Evolutionary conservation across 306 rosid species (phyloP).

Genomic region (Morella rubra): DNA sequence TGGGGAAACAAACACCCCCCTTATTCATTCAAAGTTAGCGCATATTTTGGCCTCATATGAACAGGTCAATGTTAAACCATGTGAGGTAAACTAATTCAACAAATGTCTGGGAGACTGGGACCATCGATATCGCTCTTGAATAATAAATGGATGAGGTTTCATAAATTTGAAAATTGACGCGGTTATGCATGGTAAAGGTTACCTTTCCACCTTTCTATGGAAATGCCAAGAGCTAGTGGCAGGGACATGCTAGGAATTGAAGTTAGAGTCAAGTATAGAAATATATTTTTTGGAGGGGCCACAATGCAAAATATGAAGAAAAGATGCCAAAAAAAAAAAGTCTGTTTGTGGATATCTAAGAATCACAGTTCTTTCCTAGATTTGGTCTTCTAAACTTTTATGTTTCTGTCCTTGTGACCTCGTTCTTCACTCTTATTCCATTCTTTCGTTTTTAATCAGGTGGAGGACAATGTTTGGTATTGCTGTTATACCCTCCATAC

Average conservation of each 20-base stretch:
- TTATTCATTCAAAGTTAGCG: neutral
- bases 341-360: neutral
- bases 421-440: neutral
- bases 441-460: constrained; percentile 45
- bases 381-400: constrained; percentile 3
- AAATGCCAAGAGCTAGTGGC: neutral
- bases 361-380: neutral
- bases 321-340: neutral
- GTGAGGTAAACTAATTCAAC: neutral
- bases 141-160: neutral
- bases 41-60: neutral
- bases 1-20: too few species aligned
- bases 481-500: constrained; percentile 76
- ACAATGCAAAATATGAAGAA: too few species aligned
- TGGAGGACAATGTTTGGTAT: constrained; percentile 97
- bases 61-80: neutral
- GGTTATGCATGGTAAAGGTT: neutral
- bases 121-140: neutral
- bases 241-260: too few species aligned
- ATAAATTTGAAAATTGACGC: neutral
- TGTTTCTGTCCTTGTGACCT: constrained; percentile 6
- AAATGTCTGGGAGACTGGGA: neutral
- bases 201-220: neutral
- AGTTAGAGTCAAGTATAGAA: too few species aligned
- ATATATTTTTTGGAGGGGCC: too few species aligned